These are phyloP conservation scores for Anthracocystis walkeri DNA, from an alignment of 1,284 basidiomycete species.

Conservation along the genomic window DNA sequence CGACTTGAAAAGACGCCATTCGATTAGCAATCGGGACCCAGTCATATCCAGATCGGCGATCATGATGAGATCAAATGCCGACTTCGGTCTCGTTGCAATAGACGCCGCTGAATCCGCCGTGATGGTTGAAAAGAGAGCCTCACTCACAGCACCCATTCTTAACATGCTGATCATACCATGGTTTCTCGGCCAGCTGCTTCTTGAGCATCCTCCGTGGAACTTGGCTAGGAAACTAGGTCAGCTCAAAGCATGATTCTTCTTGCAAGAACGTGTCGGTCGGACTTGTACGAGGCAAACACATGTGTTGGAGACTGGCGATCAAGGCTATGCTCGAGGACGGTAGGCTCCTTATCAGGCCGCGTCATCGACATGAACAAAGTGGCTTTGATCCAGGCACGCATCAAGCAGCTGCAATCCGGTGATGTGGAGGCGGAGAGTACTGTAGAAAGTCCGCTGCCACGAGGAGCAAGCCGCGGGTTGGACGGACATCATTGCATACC, in stretches of 20 bases:
- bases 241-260: too few relatives aligned
- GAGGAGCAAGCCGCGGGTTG: conserved; percentile 3
- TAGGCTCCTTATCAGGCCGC: conserved; percentile 7
- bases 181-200: too few relatives aligned
- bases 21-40: neutral
- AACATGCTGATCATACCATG: too few relatives aligned
- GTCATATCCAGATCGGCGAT: too few relatives aligned
- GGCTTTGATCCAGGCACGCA: too few relatives aligned
- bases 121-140: too few relatives aligned
- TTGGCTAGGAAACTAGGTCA: too few relatives aligned
- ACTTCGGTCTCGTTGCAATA: too few relatives aligned
- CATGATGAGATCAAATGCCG: neutral
- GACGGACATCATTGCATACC: neutral
- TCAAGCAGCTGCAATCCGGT: neutral
- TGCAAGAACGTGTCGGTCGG: neutral
- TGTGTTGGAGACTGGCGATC: neutral
- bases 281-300: neutral
- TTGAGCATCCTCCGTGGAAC: too few relatives aligned
- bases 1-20: conserved; percentile 6
- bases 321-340: neutral
- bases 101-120: too few relatives aligned
- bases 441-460: too few relatives aligned
- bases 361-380: neutral
- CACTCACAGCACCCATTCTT: too few relatives aligned
- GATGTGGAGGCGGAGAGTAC: neutral